Conservation (phyloP, 495 filamentous ascomycete species). For the Immersiella caudata region DNA sequence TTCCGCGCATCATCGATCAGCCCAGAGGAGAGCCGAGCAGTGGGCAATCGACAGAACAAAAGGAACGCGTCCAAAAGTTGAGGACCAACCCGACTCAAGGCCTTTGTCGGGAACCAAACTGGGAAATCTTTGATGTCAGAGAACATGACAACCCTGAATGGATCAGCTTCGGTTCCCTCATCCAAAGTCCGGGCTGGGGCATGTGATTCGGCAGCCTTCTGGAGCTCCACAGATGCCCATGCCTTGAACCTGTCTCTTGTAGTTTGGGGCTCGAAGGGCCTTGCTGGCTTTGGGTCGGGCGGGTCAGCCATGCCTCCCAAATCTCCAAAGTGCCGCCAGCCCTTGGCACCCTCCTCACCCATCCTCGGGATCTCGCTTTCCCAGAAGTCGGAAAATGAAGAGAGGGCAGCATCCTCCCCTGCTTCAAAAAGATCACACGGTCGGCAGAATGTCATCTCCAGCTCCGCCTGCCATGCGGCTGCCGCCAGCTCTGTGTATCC, state of each 20-base stretch:
- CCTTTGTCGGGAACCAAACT: conserved; percentile 49
- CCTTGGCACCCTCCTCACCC: conserved; percentile 71
- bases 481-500: conserved; percentile 79
- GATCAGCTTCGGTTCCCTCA: conserved; percentile 71
- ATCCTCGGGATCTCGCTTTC: conserved; percentile 80
- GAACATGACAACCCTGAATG: conserved; percentile 75
- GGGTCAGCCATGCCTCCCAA: conserved; percentile 35
- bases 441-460: conserved; percentile 72
- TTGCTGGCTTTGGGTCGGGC: conserved; percentile 39
- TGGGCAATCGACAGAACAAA: conserved; percentile 70
- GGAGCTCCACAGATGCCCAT: conserved; percentile 67
- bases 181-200: conserved; percentile 68
- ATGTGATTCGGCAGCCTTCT: conserved; percentile 47
- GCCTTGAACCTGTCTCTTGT: conserved; percentile 46
- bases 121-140: conserved; percentile 72
- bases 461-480: conserved; percentile 78
- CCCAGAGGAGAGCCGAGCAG: conserved; percentile 32
- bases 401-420: conserved; percentile 35
- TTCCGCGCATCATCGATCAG: conserved; percentile 23
- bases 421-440: conserved; percentile 42
- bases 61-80: conserved; percentile 68
- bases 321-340: conserved; percentile 65
- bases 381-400: conserved; percentile 74
- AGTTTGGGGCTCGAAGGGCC: conserved; percentile 23
- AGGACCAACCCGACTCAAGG: conserved; percentile 39